A percentile compares a stretch with the other conserved stretches of the same genome.
Evolutionary conservation across 1,139 yeast species (phyloP).

Genomic region (Sugiyamaella castrensis): DNA sequence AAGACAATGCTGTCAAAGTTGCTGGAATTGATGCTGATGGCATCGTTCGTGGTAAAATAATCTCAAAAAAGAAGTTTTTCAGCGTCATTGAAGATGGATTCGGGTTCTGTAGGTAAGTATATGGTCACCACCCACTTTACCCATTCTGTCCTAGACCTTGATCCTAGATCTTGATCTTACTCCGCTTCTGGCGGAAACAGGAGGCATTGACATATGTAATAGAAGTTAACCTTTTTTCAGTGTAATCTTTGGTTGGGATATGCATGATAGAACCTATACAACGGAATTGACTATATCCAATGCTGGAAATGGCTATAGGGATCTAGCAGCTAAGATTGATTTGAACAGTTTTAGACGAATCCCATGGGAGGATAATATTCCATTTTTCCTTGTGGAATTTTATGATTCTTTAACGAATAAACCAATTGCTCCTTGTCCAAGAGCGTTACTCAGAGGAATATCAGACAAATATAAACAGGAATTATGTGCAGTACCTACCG

Average conservation of each 20-base stretch:
- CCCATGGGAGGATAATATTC: slow-evolving; percentile 37
- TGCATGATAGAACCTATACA: slow-evolving; percentile 37
- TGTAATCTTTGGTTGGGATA: slow-evolving; percentile 41
- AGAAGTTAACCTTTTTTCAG: slow-evolving; percentile 11
- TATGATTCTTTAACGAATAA: slow-evolving; percentile 27
- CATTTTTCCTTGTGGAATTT: slow-evolving; percentile 35
- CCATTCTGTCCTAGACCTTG: too few relatives aligned
- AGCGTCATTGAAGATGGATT: slow-evolving; percentile 33
- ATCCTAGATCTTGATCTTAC: too few relatives aligned
- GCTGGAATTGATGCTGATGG: slow-evolving; percentile 42
- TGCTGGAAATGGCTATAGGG: slow-evolving; percentile 37
- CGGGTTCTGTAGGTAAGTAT: slow-evolving; percentile 34
- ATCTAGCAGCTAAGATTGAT: slow-evolving; percentile 35
- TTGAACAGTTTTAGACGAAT: slow-evolving; percentile 29
- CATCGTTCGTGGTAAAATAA: slow-evolving; percentile 38
- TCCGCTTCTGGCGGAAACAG: too few relatives aligned
- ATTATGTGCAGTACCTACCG: slow-evolving; percentile 28
- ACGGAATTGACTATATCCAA: slow-evolving; percentile 33
- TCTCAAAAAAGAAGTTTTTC: slow-evolving; percentile 34
- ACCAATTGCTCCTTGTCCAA: slow-evolving; percentile 38
- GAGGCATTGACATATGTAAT: too few relatives aligned
- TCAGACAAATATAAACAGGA: slow-evolving; percentile 20
- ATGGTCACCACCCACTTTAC: neutral
- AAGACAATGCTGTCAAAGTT: slow-evolving; percentile 34
- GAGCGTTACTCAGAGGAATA: slow-evolving; percentile 31